Conservation (phyloP, 805 yeast genomes). For the Peterozyma xylosa region DNA sequence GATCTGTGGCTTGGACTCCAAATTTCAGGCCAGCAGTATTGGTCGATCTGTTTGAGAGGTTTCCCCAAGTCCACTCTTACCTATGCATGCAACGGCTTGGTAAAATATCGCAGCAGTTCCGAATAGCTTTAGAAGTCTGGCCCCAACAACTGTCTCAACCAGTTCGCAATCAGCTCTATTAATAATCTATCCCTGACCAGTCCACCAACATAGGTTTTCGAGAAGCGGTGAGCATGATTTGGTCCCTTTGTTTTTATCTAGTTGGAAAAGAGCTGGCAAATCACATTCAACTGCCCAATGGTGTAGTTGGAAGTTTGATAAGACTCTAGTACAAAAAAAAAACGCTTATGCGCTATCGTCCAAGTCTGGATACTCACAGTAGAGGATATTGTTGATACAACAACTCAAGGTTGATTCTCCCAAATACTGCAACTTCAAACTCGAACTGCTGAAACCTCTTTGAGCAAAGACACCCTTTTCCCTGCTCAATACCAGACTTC, state of each 20-base stretch:
- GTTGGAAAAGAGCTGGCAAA: too few species aligned
- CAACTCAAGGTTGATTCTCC: neutral
- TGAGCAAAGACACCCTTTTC: too few species aligned
- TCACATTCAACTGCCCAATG: neutral
- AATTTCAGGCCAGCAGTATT: neutral
- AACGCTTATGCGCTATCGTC: neutral
- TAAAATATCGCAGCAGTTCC: too few species aligned
- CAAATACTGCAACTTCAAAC: neutral
- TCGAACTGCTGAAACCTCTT: neutral
- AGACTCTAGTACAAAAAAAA: neutral
- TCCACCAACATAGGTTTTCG: neutral
- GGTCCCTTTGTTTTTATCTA: neutral
- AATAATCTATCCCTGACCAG: neutral
- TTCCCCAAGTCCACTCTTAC: too few species aligned
- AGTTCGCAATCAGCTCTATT: neutral
- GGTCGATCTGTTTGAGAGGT: neutral
- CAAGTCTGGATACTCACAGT: neutral
- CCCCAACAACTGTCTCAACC: neutral
- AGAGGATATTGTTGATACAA: neutral
- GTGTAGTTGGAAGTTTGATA: neutral
- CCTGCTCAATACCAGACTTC: neutral
- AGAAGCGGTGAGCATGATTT: neutral
- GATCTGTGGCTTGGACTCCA: neutral
- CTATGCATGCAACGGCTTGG: too few species aligned
- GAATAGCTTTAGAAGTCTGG: neutral